Base-by-base conservation (phyloP, 2,329 filamentous ascomycete genomes). In the Hypoxylon sp. region DNA sequence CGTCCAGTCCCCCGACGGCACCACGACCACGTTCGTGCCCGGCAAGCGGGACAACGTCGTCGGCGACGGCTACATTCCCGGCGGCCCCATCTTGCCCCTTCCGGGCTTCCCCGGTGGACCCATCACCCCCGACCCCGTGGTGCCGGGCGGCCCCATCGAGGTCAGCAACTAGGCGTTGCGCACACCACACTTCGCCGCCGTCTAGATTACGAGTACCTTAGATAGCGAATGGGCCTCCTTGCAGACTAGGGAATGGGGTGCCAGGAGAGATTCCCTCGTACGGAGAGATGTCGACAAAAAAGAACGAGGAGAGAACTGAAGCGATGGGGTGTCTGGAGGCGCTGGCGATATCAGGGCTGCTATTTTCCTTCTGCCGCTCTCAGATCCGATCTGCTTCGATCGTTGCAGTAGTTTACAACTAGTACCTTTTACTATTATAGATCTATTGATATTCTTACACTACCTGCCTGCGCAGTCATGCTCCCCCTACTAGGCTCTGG, bases 1-100 rank as follows among this genome's bases (percentile, higher is more conserved):
- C 64, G 48, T 78, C 42, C 64, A 74, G 53, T 73, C 73, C 0
- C 76, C 77, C 22, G 76, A 77, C 46, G 77, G 77, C 52, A 78
- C 77, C 48, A 73, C 54, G n/a, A 78, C 76, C 30, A 77, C 69
- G 50, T 75, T 79, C 66, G 68, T 70, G 3, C 73, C 72, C 16
- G 74, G 72, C 30, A 76, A 75, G 62, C 70, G 70, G 33, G 68
- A 68, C 64, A n/a, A n/a, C n/a, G 61, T 67, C 46, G 55, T 44
- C 49, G 64, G 53, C 46, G 50, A 44, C 30, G 54, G 40, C 30
- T 32, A 38, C 24, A 53, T 75, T 58, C 74, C 77, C 7, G 76
- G 76, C 30, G 77, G 75, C 0, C 71, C 75, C 46, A 64, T 79
- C 36, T 66, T 71, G 11, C 77, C 78, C 3, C 70, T 73, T 6